Conservation (phyloP, 202 grass and related monocot species). For the Panicum hallii region DNA sequence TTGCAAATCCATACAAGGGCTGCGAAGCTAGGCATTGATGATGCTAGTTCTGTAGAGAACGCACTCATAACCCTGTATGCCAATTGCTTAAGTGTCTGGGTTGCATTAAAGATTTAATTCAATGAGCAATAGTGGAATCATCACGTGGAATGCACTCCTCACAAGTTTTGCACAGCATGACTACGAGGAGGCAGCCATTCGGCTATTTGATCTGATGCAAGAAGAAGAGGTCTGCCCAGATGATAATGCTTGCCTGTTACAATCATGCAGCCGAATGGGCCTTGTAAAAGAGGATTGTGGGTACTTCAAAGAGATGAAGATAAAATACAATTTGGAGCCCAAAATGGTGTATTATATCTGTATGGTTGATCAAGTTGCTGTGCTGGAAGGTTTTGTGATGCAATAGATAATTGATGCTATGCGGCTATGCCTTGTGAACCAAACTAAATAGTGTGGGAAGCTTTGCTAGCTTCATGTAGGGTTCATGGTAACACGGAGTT, state of each 20-base stretch:
- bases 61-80: constrained; percentile 75
- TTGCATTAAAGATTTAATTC: constrained; percentile 59
- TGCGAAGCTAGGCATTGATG: constrained; percentile 61
- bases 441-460: constrained; percentile 67
- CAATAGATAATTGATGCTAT: constrained; percentile 71
- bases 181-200: constrained; percentile 57
- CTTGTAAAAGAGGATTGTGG: constrained; percentile 62
- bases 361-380: constrained; percentile 75
- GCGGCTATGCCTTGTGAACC: constrained; percentile 70
- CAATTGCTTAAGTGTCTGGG: constrained; percentile 54
- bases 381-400: constrained; percentile 68
- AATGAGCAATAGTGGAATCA: constrained; percentile 53
- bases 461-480: constrained; percentile 72
- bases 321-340: constrained; percentile 56
- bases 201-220: constrained; percentile 69
- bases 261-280: constrained; percentile 72
- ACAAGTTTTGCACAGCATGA: constrained; percentile 73
- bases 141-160: constrained; percentile 77
- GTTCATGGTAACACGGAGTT: constrained; percentile 60
- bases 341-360: constrained; percentile 77
- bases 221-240: constrained; percentile 58
- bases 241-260: constrained; percentile 72
- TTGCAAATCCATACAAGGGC: constrained; percentile 60
- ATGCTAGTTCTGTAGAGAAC: constrained; percentile 59
- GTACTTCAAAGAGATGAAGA: constrained; percentile 70